Conservation (phyloP, 306 rosid genomes). For the Begonia peltatifolia region DNA sequence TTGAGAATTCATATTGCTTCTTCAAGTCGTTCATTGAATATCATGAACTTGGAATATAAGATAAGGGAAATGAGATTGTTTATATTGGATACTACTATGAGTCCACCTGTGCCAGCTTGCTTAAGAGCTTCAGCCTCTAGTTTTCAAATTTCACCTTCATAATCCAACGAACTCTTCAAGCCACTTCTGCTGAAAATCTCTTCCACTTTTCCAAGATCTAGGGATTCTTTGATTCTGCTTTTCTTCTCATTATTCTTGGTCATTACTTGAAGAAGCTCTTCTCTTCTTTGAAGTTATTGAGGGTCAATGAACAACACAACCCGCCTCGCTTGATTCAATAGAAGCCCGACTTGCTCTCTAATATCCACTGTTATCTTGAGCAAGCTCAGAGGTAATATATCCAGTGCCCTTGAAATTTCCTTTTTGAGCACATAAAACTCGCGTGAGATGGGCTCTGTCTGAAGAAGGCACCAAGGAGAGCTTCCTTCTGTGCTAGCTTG, state of each 20-base stretch:
- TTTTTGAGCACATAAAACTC: conserved; percentile 58
- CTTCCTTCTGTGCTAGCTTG: conserved; percentile 62
- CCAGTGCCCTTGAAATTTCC: conserved; percentile 79
- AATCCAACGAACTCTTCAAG: conserved; percentile 43
- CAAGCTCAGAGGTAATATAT: conserved; percentile 67
- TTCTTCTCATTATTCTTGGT: conserved; percentile 36
- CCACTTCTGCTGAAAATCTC: conserved; percentile 57
- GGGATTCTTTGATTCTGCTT: conserved; percentile 36
- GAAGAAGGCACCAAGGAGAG: conserved; percentile 62
- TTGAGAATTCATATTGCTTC: conserved; percentile 19
- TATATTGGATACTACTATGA: conserved; percentile 60
- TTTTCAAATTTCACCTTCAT: conserved; percentile 58
- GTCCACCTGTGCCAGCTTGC: conserved; percentile 89
- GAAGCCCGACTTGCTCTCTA: conserved; percentile 73
- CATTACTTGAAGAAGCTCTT: conserved; percentile 51
- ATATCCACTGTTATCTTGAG: conserved; percentile 48
- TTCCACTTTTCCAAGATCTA: conserved; percentile 38
- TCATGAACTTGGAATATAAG: conserved; percentile 42
- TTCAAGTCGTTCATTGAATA: conserved; percentile 35
- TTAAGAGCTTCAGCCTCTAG: conserved; percentile 65
- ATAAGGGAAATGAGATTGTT: conserved; percentile 61
- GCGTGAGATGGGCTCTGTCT: conserved; percentile 42
- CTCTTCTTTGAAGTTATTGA: conserved; percentile 42
- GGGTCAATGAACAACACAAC: conserved; percentile 40
- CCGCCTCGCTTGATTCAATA: conserved; percentile 61